A percentile compares a stretch with the other conserved stretches of the same genome.
These are phyloP conservation scores for Sporisorium sorghi DNA, from an alignment of 1,284 basidiomycete genomes.

Conservation along the genomic window DNA sequence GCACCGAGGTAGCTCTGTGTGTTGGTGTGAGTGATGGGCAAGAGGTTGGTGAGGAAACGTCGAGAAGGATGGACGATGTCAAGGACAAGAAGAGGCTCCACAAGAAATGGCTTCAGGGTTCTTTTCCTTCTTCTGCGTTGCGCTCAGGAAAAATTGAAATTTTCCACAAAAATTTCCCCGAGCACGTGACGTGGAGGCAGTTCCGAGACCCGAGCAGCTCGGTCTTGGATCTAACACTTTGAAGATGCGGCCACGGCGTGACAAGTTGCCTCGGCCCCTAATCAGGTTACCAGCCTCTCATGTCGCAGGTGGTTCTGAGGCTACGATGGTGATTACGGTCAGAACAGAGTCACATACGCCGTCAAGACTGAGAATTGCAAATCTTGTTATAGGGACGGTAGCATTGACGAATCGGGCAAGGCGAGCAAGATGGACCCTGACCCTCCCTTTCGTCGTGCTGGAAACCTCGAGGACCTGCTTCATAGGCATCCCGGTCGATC, in stretches of 20 bases:
- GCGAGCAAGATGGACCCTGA: background rate
- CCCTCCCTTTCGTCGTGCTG: background rate
- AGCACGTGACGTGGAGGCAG: conserved; percentile 22
- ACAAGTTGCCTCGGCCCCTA: background rate
- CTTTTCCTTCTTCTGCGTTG: conserved; percentile 12
- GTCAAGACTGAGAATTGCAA: too few relatives aligned
- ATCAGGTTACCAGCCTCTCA: background rate
- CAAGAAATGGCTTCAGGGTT: conserved; percentile 16
- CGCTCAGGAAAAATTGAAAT: conserved; percentile 19
- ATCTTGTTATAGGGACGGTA: background rate
- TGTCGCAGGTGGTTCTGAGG: background rate
- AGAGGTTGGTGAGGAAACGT: background rate
- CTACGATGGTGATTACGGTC: background rate
- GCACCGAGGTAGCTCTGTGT: background rate
- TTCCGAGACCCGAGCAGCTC: conserved; percentile 20
- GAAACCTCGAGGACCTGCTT: background rate
- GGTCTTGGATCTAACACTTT: conserved; percentile 5
- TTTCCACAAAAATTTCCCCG: conserved; percentile 37
- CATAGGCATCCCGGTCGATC: background rate
- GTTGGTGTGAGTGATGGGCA: background rate
- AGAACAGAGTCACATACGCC: too few relatives aligned
- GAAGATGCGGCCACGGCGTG: background rate
- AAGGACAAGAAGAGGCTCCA: conserved; percentile 5
- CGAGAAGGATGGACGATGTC: conserved; percentile 7
- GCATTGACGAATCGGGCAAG: background rate